Evolutionary conservation across 495 filamentous ascomycete species (phyloP), one percentile per base, ranked within the genome.

Genomic region (Neurospora tetrasperma): DNA sequence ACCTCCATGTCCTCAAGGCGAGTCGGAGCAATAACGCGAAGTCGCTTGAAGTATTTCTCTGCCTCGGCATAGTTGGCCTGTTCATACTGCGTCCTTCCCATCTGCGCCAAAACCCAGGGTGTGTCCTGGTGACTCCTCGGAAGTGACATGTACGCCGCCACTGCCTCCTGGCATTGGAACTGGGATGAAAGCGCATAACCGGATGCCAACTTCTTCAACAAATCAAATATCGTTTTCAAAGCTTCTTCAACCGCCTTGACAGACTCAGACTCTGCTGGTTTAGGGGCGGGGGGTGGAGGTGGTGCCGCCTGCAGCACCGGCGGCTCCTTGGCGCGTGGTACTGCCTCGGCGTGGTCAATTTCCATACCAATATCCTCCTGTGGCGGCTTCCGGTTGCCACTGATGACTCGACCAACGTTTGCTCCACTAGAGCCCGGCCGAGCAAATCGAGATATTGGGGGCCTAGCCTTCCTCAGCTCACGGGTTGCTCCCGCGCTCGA

Each of bases 1-100:
- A 97, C 90, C 77, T 99, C 96, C 94, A 98, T 97, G 77, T 97
- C 94, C 75, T 94, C 91, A 68, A 94, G 85, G 23, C 92, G 89
- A 5, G 92, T 90, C 8, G 94, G 94, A 35, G 92, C 89, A 68
- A 94, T 83, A 44, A 88, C 84, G 73, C 91, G 91, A 42, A 98
- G 86, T 59, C 90, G 88, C 46, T 88, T 82, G 80, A 96, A 99
- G 75, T 89, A 89, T 76, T 92, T 93, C 76, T 97, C 94, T 6
- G 96, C 93, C 69, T 97, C 93, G 1, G 84, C 81, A 76, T 97
- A 97, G 78, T 90, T 86, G 1, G 91, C 90, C 80, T 93, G 91
- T 82, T 99, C 96, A 79, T 96, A 97, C 77, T 94, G 88, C 23
- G 93, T 93, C 71, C 93, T 90, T 6, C 93, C 96, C 74, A 99